phyloP scores from a whole-genome alignment of 2,329 filamentous ascomycete genomes.

The Cladosporium sp. region DNA sequence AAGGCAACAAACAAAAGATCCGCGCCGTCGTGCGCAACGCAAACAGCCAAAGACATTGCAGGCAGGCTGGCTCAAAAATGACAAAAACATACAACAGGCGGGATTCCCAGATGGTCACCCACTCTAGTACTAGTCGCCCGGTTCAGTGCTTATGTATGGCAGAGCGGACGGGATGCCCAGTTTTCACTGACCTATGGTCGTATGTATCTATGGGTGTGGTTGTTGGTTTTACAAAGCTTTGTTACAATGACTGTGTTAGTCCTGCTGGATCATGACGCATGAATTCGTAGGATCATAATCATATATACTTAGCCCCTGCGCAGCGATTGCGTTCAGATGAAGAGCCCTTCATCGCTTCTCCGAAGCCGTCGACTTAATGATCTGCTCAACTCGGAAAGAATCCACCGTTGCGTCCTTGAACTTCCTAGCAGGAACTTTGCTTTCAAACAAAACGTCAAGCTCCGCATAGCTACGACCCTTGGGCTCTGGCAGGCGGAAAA shows the following conservation, averaged over 20 bases:
- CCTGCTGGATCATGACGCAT: background rate
- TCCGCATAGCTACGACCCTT: slow-evolving; percentile 51
- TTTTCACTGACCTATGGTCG: background rate
- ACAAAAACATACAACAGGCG: no score
- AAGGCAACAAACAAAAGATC: no score
- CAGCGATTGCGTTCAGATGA: background rate
- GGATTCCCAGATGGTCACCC: no score
- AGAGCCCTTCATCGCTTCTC: background rate
- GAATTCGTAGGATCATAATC: background rate
- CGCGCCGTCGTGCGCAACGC: no score
- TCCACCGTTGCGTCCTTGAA: slow-evolving; percentile 32
- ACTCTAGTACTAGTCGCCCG: no score
- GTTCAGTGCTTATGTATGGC: no score
- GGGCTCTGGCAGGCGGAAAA: slow-evolving; percentile 37
- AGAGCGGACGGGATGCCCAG: no score
- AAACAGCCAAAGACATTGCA: no score
- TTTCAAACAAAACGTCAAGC: slow-evolving; percentile 57
- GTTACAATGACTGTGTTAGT: background rate
- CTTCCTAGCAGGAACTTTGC: slow-evolving; percentile 44
- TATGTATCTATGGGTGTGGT: background rate
- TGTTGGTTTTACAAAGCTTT: background rate
- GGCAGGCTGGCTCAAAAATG: no score
- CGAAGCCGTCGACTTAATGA: background rate
- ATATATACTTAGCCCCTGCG: background rate
- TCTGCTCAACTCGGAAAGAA: slow-evolving; percentile 6